Base-by-base conservation (phyloP, 805 yeast genomes). In the Teunomyces gatunensis region DNA sequence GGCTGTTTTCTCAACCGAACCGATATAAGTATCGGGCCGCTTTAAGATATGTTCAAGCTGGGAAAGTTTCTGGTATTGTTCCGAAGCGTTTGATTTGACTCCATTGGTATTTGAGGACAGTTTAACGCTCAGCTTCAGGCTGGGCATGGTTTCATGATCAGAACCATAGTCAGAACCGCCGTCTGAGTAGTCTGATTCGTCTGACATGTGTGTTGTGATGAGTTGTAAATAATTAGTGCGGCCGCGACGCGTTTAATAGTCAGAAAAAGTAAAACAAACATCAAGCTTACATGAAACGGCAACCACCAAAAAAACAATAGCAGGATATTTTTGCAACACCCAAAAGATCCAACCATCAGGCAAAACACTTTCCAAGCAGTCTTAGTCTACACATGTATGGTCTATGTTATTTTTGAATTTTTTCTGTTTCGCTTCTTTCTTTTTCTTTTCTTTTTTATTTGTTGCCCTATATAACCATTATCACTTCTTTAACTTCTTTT, bases 11-110 rank as follows among this genome's bases (percentile, higher is more conserved):
- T 94, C 99, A 20, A 91, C 86, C 1, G 97, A 90, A 5, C 99
- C 99, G 57, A 94, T 85, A 68, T 94, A 94, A 2, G 99, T 92
- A 66, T 94, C 99, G 0, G 99, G 99, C 67, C 99, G 85, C 67
- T 90, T 90, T 60, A 94, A 75, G 48, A 94, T 92, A 75, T 94
- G 99, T 63, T 94, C 98, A 59, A 94, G 76, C 68, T 92, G 99
- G 3, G 97, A 85, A 41, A 94, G 83, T 72, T 88, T 89, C 68
- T 92, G 98, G 70, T 94, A 94, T 58, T 88, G 90, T 45, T 86
- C 87, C 4, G 84, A 78, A 5, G 83, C 84, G 50, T 55, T 63
- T 20, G 48, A n/a, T 6, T 53, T 55, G 17, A 49, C 48, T 5
- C 56, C 47, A 9, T 50, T 37, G 40, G 12, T 32, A 4, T 32